These are phyloP conservation scores for Alternaria ethzedia DNA, from an alignment of 2,329 filamentous ascomycete species.

Conservation along the genomic window DNA sequence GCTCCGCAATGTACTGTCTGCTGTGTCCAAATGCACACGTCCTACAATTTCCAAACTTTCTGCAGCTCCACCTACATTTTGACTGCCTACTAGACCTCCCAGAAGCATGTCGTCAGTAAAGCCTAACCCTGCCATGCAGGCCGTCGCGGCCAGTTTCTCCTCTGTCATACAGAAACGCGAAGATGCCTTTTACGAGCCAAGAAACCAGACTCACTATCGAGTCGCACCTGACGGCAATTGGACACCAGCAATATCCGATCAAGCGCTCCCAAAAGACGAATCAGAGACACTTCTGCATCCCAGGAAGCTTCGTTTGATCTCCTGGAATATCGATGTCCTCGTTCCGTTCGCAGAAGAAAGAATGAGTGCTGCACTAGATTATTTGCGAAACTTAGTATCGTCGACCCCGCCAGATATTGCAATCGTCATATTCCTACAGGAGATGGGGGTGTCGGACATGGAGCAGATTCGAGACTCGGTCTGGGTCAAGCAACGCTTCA, in stretches of 20 bases:
- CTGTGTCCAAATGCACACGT: neutral
- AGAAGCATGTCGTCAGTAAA: neutral
- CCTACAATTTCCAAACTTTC: neutral
- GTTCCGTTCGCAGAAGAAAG: conserved; percentile 46
- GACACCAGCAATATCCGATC: neutral
- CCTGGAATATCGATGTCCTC: conserved; percentile 60
- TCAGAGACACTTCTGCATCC: conserved; percentile 2
- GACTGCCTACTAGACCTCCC: neutral
- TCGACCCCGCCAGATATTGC: conserved; percentile 30
- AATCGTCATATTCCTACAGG: conserved; percentile 59
- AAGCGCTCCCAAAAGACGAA: neutral
- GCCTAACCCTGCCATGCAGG: neutral
- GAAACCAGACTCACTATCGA: conserved; percentile 11
- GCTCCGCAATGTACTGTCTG: neutral
- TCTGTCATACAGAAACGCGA: neutral
- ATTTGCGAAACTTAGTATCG: conserved; percentile 45
- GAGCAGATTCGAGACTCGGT: conserved; percentile 50
- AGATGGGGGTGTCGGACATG: conserved; percentile 58
- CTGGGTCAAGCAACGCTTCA: conserved; percentile 59
- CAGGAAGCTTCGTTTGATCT: conserved; percentile 42
- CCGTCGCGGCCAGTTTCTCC: neutral
- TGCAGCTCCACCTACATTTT: neutral
- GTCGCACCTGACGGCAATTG: neutral
- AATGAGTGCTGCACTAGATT: conserved; percentile 51
- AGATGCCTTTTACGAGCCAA: conserved; percentile 21